Evolutionary conservation across 495 filamentous ascomycete species (phyloP), one percentile per base, ranked within the genome.

Genomic region (Penicillium verhagenii): DNA sequence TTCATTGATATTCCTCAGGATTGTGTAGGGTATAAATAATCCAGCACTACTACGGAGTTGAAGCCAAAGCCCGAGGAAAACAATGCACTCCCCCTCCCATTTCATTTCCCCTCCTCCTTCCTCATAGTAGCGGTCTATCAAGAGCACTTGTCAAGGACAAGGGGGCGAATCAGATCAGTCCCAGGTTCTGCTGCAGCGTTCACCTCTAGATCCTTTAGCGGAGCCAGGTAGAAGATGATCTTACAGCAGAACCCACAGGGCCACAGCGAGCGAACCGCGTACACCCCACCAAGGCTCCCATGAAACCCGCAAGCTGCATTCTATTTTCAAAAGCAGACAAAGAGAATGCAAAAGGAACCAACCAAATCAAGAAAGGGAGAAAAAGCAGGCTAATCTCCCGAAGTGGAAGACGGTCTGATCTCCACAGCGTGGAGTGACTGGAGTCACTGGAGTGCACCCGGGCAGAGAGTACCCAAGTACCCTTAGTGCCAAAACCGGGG

Each of bases 161-260:
- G 51, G 40, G 14, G 50, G 53, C 57, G 43, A 60, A 60, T 58
- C n/a, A 59, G 50, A 57, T 40, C 39, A 46, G 33, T 23, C 54
- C 43, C 58, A 49, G 16, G 14, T 24, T 13, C 24, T 45, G 44
- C 37, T 43, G 54, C 55, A 51, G 40, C 47, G 14, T 31, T 47
- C 19, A 21, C 33, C 16, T 25, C 21, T 43, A 20, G 37, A 47
- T 51, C 31, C 50, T 51, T 47, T 51, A 44, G 49, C 25, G 46
- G 39, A 42, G 47, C 26, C 37, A 50, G 20, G 38, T 52, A 33
- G 47, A 16, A 28, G 43, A 57, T 56, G 57, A 57, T 63, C 46
- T 63, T 49, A 53, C 59, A 47, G 45, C 10, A 23, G 28, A 42
- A 42, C 31, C 29, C 49, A 49, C 40, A 48, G n/a, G n/a, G 11